Conservation (phyloP, 805 yeast species). For the Cyberlindnera lachancei region DNA sequence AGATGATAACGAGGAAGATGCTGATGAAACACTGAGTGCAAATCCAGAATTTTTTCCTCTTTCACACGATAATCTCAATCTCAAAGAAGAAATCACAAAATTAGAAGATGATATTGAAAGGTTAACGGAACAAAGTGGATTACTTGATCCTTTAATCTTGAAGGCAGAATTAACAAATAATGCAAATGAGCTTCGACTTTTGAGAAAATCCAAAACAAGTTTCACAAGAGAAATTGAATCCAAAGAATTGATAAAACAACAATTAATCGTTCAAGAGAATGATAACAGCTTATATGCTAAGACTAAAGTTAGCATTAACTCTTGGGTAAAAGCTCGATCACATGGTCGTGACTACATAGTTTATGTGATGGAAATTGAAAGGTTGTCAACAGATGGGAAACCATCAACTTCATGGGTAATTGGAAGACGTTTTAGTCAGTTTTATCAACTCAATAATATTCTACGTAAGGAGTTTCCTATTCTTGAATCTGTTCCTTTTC, state of each 20-base stretch:
- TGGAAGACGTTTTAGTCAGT: constrained; percentile 85
- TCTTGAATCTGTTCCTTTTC: constrained; percentile 46
- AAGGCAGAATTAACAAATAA: constrained; percentile 87
- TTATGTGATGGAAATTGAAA: constrained; percentile 73
- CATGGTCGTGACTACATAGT: constrained; percentile 54
- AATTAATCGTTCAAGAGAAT: constrained; percentile 73
- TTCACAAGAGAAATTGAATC: constrained; percentile 65
- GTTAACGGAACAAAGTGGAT: constrained; percentile 51
- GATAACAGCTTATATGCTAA: constrained; percentile 71
- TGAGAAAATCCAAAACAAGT: constrained; percentile 59
- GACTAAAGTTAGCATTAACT: constrained; percentile 42
- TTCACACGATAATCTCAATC: constrained; percentile 61
- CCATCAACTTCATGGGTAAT: constrained; percentile 78
- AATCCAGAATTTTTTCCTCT: constrained; percentile 39
- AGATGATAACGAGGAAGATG: constrained; percentile 17
- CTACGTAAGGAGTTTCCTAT: constrained; percentile 44
- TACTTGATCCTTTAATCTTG: constrained; percentile 57
- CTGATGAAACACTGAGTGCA: constrained; percentile 22
- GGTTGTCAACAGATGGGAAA: constrained; percentile 33
- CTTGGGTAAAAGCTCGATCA: constrained; percentile 44
- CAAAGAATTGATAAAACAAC: constrained; percentile 72
- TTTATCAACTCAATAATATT: constrained; percentile 61
- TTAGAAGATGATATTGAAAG: constrained; percentile 50
- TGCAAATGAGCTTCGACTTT: constrained; percentile 55
- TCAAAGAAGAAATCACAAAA: constrained; percentile 60